Conservation (phyloP, 192 early-diverging fungal genomes). For the Coemansia sp. region DNA sequence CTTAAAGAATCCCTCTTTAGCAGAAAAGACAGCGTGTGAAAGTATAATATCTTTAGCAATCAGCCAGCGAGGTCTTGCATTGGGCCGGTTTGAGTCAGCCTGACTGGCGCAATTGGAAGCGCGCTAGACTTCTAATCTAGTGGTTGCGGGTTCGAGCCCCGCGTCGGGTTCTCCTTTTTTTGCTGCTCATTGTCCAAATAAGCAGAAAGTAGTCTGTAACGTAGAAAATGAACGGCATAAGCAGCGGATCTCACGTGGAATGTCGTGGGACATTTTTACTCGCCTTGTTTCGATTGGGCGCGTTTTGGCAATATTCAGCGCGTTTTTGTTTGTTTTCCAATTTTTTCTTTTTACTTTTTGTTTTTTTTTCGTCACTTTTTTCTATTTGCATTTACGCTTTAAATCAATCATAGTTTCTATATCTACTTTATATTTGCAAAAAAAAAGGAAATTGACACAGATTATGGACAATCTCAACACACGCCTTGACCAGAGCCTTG, state of each 20-base stretch:
- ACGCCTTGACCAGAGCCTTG: constrained; percentile 48
- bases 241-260: neutral
- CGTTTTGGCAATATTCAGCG: neutral
- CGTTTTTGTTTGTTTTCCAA: neutral
- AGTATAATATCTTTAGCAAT: neutral
- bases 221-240: neutral
- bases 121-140: constrained; percentile 30
- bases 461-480: constrained; percentile 25
- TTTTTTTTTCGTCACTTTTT: neutral
- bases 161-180: constrained; percentile 15
- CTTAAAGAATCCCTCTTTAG: neutral
- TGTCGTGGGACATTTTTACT: neutral
- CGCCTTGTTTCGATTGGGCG: neutral
- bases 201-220: too few relatives aligned
- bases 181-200: neutral
- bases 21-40: neutral
- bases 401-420: neutral
- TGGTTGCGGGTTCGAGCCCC: constrained; percentile 27
- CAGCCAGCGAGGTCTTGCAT: neutral
- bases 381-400: neutral
- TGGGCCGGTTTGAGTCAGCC: neutral
- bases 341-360: neutral
- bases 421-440: neutral
- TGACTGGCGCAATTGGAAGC: constrained; percentile 29
- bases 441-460: neutral